Conservation (phyloP, 768 basidiomycete genomes). For the Lentinula detonsa region DNA sequence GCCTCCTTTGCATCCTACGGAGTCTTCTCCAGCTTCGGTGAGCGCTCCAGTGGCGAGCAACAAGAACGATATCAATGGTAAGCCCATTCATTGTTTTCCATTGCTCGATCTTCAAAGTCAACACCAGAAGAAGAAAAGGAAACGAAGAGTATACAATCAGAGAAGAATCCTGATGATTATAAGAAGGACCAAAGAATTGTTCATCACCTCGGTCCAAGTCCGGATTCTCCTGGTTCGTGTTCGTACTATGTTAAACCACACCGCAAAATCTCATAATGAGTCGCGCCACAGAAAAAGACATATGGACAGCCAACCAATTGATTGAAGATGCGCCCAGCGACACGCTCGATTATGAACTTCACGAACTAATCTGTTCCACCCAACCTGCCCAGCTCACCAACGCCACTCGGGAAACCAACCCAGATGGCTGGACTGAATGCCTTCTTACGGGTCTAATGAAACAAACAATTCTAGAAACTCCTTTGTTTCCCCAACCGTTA, state of each 20-base stretch:
- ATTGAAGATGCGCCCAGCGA: neutral
- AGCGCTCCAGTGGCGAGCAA: neutral
- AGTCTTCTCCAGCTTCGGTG: neutral
- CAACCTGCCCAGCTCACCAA: neutral
- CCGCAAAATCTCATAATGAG: neutral
- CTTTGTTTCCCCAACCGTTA: neutral
- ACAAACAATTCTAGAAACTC: neutral
- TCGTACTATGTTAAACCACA: neutral
- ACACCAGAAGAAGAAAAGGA: neutral
- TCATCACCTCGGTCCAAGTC: neutral
- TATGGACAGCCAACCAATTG: neutral
- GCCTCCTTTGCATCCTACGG: too few species aligned
- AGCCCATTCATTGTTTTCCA: neutral
- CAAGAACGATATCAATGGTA: neutral
- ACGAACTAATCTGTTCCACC: constrained; percentile 1
- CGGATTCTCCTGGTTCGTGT: neutral
- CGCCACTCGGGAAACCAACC: neutral
- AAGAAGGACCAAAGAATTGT: neutral
- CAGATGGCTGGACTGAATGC: constrained; percentile 8
- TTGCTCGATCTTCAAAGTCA: too few species aligned
- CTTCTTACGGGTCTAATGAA: neutral
- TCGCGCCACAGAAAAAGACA: neutral
- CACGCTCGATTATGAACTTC: neutral
- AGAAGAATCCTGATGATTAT: neutral
- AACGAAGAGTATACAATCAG: neutral